phyloP scores from a whole-genome alignment of 768 basidiomycete species.

The Lentinus tigrinus region DNA sequence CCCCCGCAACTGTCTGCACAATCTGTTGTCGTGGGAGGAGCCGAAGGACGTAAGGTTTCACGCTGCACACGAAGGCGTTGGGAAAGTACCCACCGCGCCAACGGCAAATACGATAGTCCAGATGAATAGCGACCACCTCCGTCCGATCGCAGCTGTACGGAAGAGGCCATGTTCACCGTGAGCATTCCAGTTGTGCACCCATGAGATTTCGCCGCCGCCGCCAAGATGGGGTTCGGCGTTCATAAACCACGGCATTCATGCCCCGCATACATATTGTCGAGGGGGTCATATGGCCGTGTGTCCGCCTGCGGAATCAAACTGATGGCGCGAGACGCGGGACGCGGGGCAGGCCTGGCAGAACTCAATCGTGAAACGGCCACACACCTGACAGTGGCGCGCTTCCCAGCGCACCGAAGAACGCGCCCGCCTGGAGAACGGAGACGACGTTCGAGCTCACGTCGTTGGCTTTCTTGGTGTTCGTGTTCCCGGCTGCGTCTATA shows the following conservation, averaged over 20 bases:
- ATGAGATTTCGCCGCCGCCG: not conserved
- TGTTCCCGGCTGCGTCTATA: slow-evolving; percentile 38
- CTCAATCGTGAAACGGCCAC: slow-evolving; percentile 4
- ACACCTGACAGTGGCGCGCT: slow-evolving; percentile 70
- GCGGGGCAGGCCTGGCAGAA: not conserved
- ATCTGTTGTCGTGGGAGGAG: slow-evolving; percentile 41
- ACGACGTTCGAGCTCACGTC: slow-evolving; percentile 79
- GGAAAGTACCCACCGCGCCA: slow-evolving; percentile 56
- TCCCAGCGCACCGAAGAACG: slow-evolving; percentile 81
- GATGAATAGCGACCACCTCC: slow-evolving; percentile 58
- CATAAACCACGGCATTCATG: no score
- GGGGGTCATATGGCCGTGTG: not conserved
- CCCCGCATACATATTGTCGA: no score
- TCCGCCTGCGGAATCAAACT: not conserved
- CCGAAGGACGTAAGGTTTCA: not conserved
- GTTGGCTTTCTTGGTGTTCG: slow-evolving; percentile 39
- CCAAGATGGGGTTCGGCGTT: not conserved
- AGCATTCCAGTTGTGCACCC: no score
- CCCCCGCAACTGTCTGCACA: slow-evolving; percentile 65
- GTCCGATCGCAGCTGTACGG: slow-evolving; percentile 57
- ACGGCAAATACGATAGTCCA: slow-evolving; percentile 67
- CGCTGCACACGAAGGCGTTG: not conserved
- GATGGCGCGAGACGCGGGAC: not conserved
- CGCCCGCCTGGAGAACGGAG: slow-evolving; percentile 84
- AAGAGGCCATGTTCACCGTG: not conserved